Percentiles rank a stretch among this genome's conserved stretches.
These are phyloP conservation scores for Chytriomyces hyalinus DNA, from an alignment of 192 early-diverging fungal species.

Conservation along the genomic window DNA sequence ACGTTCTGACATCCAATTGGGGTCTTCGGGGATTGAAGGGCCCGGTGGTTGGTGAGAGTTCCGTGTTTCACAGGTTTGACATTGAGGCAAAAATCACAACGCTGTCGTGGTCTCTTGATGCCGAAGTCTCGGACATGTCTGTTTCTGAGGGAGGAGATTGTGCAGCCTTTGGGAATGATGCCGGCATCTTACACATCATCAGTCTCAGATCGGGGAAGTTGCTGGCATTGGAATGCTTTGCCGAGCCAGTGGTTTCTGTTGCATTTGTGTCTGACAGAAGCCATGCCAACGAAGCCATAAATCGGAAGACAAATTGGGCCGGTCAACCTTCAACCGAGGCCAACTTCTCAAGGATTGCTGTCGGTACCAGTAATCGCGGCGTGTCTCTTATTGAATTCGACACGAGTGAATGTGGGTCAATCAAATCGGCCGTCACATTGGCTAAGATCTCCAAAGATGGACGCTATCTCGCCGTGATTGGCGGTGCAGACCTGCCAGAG, in stretches of 20 bases:
- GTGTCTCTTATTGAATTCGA: not conserved
- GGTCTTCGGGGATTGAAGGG: not conserved
- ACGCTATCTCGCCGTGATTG: not conserved
- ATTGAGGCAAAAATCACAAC: not conserved
- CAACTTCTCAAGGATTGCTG: not conserved
- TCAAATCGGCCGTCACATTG: not conserved
- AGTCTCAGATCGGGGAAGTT: not conserved
- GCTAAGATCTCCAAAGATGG: slow-evolving; percentile 4
- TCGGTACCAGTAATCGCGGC: not conserved
- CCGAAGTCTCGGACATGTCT: not conserved
- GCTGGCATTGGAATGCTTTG: not conserved
- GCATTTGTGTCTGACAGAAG: not conserved
- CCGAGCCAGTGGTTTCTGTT: slow-evolving; percentile 14
- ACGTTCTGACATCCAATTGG: not conserved
- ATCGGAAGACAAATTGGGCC: slow-evolving; percentile 7
- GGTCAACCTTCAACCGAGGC: not conserved
- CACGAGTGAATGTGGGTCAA: not conserved
- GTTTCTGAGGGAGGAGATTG: not conserved
- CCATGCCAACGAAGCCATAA: not conserved
- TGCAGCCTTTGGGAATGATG: slow-evolving; percentile 11
- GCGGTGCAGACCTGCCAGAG: not conserved
- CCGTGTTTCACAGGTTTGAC: slow-evolving; percentile 21
- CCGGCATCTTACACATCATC: slow-evolving; percentile 12
- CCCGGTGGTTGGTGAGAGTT: not conserved
- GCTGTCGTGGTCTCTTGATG: slow-evolving; percentile 7